Evolutionary conservation across 2,329 filamentous ascomycete genomes (phyloP), one percentile per base, ranked within the genome.

Genomic region (Aspergillus pseudoterreus): DNA sequence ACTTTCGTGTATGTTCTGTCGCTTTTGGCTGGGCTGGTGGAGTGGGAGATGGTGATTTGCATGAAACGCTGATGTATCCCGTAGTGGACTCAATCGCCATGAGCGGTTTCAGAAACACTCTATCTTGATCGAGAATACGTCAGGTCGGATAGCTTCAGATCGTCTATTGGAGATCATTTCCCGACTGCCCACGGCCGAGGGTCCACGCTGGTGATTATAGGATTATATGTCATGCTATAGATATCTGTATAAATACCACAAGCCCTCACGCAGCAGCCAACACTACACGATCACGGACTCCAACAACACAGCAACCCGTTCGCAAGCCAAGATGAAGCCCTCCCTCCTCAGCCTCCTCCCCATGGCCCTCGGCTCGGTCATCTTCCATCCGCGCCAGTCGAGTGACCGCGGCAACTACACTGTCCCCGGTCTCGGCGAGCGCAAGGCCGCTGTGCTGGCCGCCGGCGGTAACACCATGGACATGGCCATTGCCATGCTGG

Each of bases 401-500:
- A 50, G 44, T 19, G 55, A 60, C 24, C 56, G 60, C 6, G 61
- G 61, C n/a, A 56, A 43, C 14, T 46, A 63, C 11, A 57, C 50
- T 9, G 35, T 62, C 22, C 0, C 44, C 19, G 57, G 56, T 2
- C 53, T 64, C 5, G 61, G 60, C 5, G 17, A 33, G 24, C 61
- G 60, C 27, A 64, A 64, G 50, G 55, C 62, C 41, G 56, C 45
- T 2, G 36, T 63, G 3, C n/a, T 52, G 4, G 17, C 17, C n/a
- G 60, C 60, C 2, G 60, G 60, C 24, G 62, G 57, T 3, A 62
- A 50, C 39, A 61, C 62, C 43, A 55, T 52, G 49, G 60, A 64
- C 19, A 21, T 64, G 30, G 59, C 62, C 3, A 62, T 64, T 50
- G 62, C 60, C 11, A 63, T 62, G 62, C 45, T 63, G 12, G 62